Evolutionary conservation across 1,284 basidiomycete species (phyloP), one percentile per base, ranked within the genome.

Genomic region (Meripilus lineatus): DNA sequence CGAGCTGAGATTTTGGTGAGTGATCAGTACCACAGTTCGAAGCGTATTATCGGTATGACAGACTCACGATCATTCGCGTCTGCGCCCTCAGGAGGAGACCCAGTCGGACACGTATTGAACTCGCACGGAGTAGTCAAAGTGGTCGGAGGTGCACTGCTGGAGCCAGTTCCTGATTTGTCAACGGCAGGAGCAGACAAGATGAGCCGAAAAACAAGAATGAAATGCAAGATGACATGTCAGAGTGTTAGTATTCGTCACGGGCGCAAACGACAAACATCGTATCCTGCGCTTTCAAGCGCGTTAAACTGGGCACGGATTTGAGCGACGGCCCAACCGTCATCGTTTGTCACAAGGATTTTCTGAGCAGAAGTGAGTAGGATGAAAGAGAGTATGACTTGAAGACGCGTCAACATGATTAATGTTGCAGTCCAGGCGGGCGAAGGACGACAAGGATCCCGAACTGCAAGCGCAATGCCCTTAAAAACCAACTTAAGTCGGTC

Each of bases 71-170:
- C 66, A 23, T 56, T 65, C 2, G 63, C 51, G 36, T 77, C 67
- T 41, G 58, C 64, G 0, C 74, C 75, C n/a, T 62, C 61, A 2
- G 73, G 61, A 1, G 74, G 72, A 8, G 69, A 68, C 2, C 68
- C 67, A 11, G 55, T 50, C 2, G 70, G 66, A 39, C 71, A 72
- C 3, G 66, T 63, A 44, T 68, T 50, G 50, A 69, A 72, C 48
- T 72, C 64, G 50, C 70, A 72, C 8, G 69, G 62, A 21, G 53
- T 45, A 13, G 50, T 58, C 30, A 68, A 53, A 13, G 54, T 32
- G 3, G 43, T 50, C 5, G 58, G 58, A 14, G 54, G 51, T 28
- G 48, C 46, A 13, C 25, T 53, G 4, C 57, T 58, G 1, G 70
- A 71, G 3, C 70, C 66, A 5, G 64, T 68, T 2, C 70, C 72